Conservation (phyloP, 768 basidiomycete genomes). For the Lactifluus piperatus region DNA sequence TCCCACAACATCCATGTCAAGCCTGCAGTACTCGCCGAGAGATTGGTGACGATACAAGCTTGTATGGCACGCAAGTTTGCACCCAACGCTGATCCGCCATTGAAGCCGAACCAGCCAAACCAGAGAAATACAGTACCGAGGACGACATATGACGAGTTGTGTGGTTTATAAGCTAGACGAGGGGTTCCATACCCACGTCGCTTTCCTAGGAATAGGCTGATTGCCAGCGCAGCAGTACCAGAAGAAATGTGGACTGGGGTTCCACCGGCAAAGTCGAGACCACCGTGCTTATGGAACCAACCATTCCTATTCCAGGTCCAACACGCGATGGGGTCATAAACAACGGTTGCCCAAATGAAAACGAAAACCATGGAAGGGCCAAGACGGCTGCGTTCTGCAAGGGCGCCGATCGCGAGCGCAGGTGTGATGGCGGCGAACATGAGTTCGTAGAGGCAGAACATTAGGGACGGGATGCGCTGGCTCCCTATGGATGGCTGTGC, state of each 20-base stretch:
- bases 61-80: slow-evolving; percentile 83
- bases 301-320: slow-evolving; percentile 91
- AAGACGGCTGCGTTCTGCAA: slow-evolving; percentile 81
- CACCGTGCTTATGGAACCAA: slow-evolving; percentile 71
- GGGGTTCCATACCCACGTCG: slow-evolving; percentile 89
- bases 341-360: slow-evolving; percentile 80
- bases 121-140: slow-evolving; percentile 92
- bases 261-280: slow-evolving; percentile 90
- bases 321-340: slow-evolving; percentile 91
- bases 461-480: slow-evolving; percentile 57
- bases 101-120: slow-evolving; percentile 96
- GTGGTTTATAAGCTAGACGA: slow-evolving; percentile 85
- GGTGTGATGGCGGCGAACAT: slow-evolving; percentile 93
- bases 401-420: slow-evolving; percentile 84
- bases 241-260: slow-evolving; percentile 96
- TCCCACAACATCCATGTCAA: slow-evolving; percentile 94
- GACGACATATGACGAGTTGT: slow-evolving; percentile 88
- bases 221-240: slow-evolving; percentile 84
- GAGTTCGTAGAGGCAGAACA: slow-evolving; percentile 78
- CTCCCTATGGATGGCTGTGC: slow-evolving; percentile 68
- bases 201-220: slow-evolving; percentile 86
- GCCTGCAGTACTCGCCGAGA: slow-evolving; percentile 83
- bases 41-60: slow-evolving; percentile 90
- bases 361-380: slow-evolving; percentile 85
- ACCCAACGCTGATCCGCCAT: slow-evolving; percentile 83